A percentile compares a stretch with the other conserved stretches of the same genome.
phyloP scores from a whole-genome alignment of 2,329 filamentous ascomycete genomes.

The Diaporthe sp. region DNA sequence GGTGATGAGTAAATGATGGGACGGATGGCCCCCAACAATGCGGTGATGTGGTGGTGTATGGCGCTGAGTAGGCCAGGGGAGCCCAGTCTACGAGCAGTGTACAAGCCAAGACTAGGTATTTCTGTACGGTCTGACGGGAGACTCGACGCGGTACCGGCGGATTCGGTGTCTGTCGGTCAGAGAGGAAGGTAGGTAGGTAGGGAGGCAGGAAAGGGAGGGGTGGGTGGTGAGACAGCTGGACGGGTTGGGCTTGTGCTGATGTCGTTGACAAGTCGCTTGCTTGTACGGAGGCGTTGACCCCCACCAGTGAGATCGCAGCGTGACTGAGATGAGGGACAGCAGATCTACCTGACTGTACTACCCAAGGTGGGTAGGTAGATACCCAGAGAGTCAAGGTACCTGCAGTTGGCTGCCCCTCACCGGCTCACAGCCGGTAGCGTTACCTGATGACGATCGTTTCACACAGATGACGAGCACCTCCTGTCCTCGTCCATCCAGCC shows the following conservation, averaged over 20 bases:
- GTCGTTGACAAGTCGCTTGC: conserved; percentile 32
- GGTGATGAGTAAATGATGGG: conserved; percentile 30
- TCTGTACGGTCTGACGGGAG: not conserved
- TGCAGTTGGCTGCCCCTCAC: conserved; percentile 21
- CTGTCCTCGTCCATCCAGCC: not conserved
- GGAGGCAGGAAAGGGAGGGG: not conserved
- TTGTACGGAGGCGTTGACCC: conserved; percentile 6
- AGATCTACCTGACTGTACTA: conserved; percentile 9
- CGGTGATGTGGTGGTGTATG: conserved; percentile 13
- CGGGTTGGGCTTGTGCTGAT: conserved; percentile 32
- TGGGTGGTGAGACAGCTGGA: conserved; percentile 18
- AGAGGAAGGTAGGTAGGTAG: conserved; percentile 6
- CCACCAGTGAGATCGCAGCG: conserved; percentile 20
- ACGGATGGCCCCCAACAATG: conserved; percentile 28
- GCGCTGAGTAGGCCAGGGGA: conserved; percentile 21
- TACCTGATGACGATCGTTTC: conserved; percentile 29
- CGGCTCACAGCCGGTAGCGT: not conserved
- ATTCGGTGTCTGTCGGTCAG: conserved; percentile 17
- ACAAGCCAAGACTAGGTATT: conserved; percentile 21
- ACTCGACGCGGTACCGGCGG: conserved; percentile 17
- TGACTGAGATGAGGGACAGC: conserved; percentile 29
- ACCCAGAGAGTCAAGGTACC: conserved; percentile 10
- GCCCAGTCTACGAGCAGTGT: conserved; percentile 14
- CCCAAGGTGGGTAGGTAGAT: not conserved
- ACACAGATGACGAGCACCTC: conserved; percentile 28